A percentile compares a stretch with the other conserved stretches of the same genome.
Conservation (phyloP, 2,329 filamentous ascomycete species). For the Cadophora sp. region DNA sequence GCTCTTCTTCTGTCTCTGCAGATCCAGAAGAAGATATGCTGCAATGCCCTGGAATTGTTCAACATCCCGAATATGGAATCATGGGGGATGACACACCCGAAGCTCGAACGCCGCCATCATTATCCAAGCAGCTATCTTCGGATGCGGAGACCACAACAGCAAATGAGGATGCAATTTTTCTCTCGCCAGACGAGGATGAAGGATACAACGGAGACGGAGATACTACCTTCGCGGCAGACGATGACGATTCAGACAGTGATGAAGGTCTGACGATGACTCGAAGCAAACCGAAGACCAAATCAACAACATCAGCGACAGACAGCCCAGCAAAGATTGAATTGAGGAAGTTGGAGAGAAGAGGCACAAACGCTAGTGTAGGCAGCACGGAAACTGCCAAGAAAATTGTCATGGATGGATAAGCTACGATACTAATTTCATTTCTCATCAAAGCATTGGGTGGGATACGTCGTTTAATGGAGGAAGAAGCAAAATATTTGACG, state of each 20-base stretch:
- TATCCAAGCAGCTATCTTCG: constrained; percentile 36
- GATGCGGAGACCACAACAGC: constrained; percentile 25
- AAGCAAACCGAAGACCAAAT: constrained; percentile 52
- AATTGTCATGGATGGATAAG: constrained; percentile 40
- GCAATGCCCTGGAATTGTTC: constrained; percentile 53
- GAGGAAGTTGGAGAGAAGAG: constrained; percentile 51
- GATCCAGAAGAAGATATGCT: constrained; percentile 68
- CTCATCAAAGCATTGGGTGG: constrained; percentile 18
- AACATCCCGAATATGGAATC: constrained; percentile 49
- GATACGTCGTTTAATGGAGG: neutral
- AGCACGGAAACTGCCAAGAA: constrained; percentile 72
- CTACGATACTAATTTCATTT: constrained; percentile 25
- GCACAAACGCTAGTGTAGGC: constrained; percentile 66
- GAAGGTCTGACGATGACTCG: constrained; percentile 44
- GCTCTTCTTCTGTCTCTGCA: constrained; percentile 68
- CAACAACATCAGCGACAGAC: constrained; percentile 44
- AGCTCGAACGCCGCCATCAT: constrained; percentile 39
- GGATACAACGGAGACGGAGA: constrained; percentile 43
- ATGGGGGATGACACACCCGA: constrained; percentile 39
- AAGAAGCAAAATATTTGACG: neutral
- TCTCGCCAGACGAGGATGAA: constrained; percentile 38
- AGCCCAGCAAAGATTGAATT: constrained; percentile 42
- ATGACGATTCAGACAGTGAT: constrained; percentile 44
- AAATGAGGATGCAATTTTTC: constrained; percentile 28
- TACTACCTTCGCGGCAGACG: constrained; percentile 26